Evolutionary conservation across 139 green algal genomes (phyloP).

Genomic region (Ulvella scutata): DNA sequence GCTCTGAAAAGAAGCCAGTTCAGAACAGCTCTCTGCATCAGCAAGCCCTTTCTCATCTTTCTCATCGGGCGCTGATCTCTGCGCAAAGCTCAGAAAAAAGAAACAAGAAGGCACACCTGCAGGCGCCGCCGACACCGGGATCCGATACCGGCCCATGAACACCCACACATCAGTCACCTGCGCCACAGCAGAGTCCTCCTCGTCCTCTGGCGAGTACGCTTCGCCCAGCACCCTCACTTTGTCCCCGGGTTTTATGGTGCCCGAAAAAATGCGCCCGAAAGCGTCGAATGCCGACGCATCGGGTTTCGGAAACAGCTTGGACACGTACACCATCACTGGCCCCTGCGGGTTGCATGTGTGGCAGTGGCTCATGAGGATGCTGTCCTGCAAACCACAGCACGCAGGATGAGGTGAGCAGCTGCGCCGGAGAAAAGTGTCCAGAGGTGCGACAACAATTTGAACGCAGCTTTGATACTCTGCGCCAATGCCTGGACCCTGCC

Average conservation of each 20-base stretch:
- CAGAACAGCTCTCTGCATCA: too few species aligned
- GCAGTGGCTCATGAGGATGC: conserved; percentile 49
- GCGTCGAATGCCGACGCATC: conserved; percentile 78
- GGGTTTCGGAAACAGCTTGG: conserved; percentile 86
- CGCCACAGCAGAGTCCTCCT: conserved; percentile 80
- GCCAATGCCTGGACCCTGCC: too few species aligned
- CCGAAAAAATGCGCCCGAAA: conserved; percentile 79
- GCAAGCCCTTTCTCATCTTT: background rate
- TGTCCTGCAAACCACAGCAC: conserved; percentile 26
- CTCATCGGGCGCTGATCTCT: background rate
- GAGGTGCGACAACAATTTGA: too few species aligned
- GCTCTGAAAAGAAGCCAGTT: too few species aligned
- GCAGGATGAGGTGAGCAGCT: too few species aligned
- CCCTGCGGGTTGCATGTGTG: conserved; percentile 56
- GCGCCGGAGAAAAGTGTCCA: too few species aligned
- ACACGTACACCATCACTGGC: conserved; percentile 75
- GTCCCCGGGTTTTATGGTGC: conserved; percentile 71
- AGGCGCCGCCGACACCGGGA: conserved; percentile 52
- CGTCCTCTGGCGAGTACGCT: conserved; percentile 88
- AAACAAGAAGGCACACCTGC: conserved; percentile 25
- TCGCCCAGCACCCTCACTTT: conserved; percentile 69
- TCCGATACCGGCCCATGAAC: conserved; percentile 70
- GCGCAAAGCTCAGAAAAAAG: background rate
- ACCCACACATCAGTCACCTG: conserved; percentile 45
- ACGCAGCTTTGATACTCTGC: too few species aligned